phyloP scores from a whole-genome alignment of 139 green algal genomes.

The Closterium sp. region DNA sequence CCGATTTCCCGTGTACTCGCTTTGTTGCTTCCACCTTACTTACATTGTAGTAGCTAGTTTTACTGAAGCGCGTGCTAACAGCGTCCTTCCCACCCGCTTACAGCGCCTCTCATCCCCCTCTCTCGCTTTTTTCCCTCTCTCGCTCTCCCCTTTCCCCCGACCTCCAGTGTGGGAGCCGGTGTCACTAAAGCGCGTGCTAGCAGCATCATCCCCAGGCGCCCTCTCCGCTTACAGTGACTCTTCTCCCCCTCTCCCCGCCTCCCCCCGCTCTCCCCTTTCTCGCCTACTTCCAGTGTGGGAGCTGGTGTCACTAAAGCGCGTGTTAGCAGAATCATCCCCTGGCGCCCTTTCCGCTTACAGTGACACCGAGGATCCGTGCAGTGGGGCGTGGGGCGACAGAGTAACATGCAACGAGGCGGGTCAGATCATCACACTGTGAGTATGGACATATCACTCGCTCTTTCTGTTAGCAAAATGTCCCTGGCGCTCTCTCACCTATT shows the following conservation, averaged over 20 bases:
- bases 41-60: not conserved
- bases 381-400: not conserved
- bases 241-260: not conserved
- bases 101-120: no score
- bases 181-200: not conserved
- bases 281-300: not conserved
- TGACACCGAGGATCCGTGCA: not conserved
- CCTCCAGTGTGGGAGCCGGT: not conserved
- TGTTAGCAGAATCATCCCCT: not conserved
- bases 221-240: not conserved
- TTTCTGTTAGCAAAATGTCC: no score
- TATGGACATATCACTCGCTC: no score
- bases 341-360: not conserved
- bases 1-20: not conserved
- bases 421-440: not conserved
- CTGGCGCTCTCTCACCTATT: no score
- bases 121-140: no score
- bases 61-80: not conserved
- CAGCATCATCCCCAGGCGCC: not conserved
- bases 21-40: no score
- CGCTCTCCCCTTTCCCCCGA: no score
- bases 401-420: not conserved
- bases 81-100: not conserved
- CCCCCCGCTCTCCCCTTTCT: not conserved
- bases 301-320: not conserved